phyloP scores from a whole-genome alignment of 495 filamentous ascomycete genomes.

The Pyronema domesticum region DNA sequence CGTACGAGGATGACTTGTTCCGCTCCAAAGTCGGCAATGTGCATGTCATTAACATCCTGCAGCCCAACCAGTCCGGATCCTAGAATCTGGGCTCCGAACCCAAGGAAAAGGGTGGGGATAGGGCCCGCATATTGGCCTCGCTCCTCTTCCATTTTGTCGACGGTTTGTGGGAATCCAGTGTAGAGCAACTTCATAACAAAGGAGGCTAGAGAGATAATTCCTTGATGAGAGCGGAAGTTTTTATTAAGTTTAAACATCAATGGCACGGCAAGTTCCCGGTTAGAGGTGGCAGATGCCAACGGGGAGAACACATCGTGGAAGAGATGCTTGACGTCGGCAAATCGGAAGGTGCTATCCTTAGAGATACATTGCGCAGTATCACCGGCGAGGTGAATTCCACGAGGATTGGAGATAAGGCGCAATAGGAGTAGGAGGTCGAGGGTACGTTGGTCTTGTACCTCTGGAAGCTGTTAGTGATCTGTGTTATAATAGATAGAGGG shows the following conservation, averaged over 20 bases:
- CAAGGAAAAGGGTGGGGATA: conserved; percentile 28
- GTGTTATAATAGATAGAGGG: background rate
- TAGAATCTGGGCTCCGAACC: conserved; percentile 22
- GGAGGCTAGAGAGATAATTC: conserved; percentile 29
- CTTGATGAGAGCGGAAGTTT: conserved; percentile 32
- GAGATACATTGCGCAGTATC: conserved; percentile 33
- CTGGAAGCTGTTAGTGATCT: conserved; percentile 6
- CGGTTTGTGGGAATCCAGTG: conserved; percentile 26
- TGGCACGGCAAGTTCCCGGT: conserved; percentile 17
- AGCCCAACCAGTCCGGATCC: conserved; percentile 18
- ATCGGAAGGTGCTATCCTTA: conserved; percentile 30
- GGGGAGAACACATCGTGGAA: conserved; percentile 25
- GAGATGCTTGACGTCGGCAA: conserved; percentile 28
- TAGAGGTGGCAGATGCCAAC: conserved; percentile 5
- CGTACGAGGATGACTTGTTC: conserved; percentile 31
- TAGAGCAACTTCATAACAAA: conserved; percentile 26
- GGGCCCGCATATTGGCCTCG: conserved; percentile 27
- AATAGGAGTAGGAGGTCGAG: conserved; percentile 28
- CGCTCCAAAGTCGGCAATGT: conserved; percentile 28
- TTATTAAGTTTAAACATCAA: conserved; percentile 22
- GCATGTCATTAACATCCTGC: conserved; percentile 18
- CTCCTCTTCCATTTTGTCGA: conserved; percentile 30
- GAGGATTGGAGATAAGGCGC: conserved; percentile 22
- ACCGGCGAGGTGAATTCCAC: conserved; percentile 30
- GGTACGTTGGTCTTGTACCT: conserved; percentile 30